phyloP scores from a whole-genome alignment of 129 eudicot genomes.

The Pulicaria dysenterica region DNA sequence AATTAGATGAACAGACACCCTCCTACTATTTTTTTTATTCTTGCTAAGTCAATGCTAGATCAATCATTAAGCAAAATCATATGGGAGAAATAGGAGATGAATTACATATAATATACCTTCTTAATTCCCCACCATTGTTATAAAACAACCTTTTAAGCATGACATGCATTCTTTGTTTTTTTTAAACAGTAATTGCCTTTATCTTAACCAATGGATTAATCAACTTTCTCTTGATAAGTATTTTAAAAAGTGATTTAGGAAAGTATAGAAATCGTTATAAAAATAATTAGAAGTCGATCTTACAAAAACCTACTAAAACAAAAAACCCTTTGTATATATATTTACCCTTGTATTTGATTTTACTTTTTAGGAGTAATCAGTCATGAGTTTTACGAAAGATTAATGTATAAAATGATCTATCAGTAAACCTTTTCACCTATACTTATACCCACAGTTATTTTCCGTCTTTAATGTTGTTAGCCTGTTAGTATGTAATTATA shows the following conservation, averaged over 20 bases:
- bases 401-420: too few species aligned
- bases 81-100: constrained; percentile 11
- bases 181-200: background rate
- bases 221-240: too few species aligned
- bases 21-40: background rate
- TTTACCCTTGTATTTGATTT: background rate
- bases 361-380: background rate
- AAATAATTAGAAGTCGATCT: too few species aligned
- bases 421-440: too few species aligned
- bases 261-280: too few species aligned
- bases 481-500: too few species aligned
- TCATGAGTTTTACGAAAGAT: background rate
- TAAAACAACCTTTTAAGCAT: constrained; percentile 14
- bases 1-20: constrained; percentile 30
- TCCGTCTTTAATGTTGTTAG: too few species aligned
- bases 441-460: too few species aligned
- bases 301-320: too few species aligned
- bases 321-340: too few species aligned
- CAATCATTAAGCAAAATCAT: constrained; percentile 39
- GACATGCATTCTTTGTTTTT: constrained; percentile 20
- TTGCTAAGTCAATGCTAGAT: constrained; percentile 21
- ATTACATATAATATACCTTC: constrained; percentile 16
- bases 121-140: constrained; percentile 32
- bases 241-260: too few species aligned
- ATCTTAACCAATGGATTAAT: too few species aligned